phyloP scores from a whole-genome alignment of 495 filamentous ascomycete species.

The Penicillium chermesinum region DNA sequence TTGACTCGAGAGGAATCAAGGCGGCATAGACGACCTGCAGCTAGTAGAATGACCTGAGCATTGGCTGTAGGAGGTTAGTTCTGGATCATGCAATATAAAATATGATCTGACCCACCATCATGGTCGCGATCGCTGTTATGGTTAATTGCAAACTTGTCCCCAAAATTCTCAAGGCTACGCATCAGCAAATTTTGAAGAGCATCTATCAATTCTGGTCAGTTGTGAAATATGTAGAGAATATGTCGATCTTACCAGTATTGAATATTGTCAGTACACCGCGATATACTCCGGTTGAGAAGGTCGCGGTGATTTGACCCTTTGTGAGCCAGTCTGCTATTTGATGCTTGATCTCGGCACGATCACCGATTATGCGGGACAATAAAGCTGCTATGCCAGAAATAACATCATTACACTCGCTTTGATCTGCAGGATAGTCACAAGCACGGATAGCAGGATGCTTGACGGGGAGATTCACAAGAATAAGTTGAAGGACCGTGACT shows the following conservation, averaged over 20 bases:
- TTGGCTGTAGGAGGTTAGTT: slow-evolving; percentile 52
- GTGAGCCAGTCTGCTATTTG: slow-evolving; percentile 65
- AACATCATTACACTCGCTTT: slow-evolving; percentile 4
- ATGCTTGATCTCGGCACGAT: slow-evolving; percentile 34
- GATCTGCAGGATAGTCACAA: slow-evolving; percentile 1
- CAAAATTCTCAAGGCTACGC: slow-evolving; percentile 66
- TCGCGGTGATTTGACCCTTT: slow-evolving; percentile 48
- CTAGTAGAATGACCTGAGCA: slow-evolving; percentile 71
- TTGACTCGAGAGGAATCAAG: slow-evolving; percentile 53
- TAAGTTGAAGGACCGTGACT: slow-evolving; percentile 49
- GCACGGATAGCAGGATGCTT: neutral
- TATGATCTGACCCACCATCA: slow-evolving; percentile 57
- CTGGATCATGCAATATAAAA: neutral
- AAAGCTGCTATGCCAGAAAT: slow-evolving; percentile 36
- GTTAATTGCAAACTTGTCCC: slow-evolving; percentile 79
- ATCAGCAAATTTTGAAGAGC: slow-evolving; percentile 56
- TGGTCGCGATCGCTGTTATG: slow-evolving; percentile 78
- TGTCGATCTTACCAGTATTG: slow-evolving; percentile 50
- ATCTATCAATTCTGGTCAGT: slow-evolving; percentile 32
- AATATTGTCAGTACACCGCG: slow-evolving; percentile 62
- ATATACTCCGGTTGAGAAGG: slow-evolving; percentile 59
- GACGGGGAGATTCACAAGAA: slow-evolving; percentile 50
- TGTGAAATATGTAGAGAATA: neutral
- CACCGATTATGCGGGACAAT: slow-evolving; percentile 33
- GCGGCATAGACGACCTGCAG: slow-evolving; percentile 69